Evolutionary conservation across 1,139 yeast species (phyloP).

Genomic region (Taphrina deformans): DNA sequence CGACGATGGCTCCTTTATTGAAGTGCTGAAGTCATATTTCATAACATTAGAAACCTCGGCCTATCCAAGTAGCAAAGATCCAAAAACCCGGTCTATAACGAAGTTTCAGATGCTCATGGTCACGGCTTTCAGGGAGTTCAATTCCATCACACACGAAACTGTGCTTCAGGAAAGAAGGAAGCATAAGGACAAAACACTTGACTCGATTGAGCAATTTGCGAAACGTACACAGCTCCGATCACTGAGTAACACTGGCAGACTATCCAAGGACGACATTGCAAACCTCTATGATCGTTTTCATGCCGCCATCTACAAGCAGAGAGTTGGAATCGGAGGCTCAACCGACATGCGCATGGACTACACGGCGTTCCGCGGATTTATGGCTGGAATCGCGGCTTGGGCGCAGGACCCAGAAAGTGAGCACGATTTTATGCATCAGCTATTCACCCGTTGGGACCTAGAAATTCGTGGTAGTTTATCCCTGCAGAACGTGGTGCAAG

Average conservation of each 20-base stretch:
- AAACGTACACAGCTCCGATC: conserved; percentile 88
- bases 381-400: conserved; percentile 85
- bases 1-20: conserved; percentile 91
- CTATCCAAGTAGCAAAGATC: conserved; percentile 69
- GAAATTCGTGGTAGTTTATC: conserved; percentile 58
- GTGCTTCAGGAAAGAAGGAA: conserved; percentile 68
- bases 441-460: conserved; percentile 72
- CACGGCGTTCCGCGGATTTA: conserved; percentile 66
- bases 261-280: conserved; percentile 60
- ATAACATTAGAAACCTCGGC: conserved; percentile 75
- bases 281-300: conserved; percentile 83
- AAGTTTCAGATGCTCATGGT: conserved; percentile 88
- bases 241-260: conserved; percentile 67
- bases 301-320: conserved; percentile 68
- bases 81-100: conserved; percentile 65
- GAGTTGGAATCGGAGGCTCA: conserved; percentile 70
- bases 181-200: conserved; percentile 74
- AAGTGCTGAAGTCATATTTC: conserved; percentile 79
- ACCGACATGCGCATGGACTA: conserved; percentile 63
- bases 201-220: conserved; percentile 83
- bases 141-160: conserved; percentile 71
- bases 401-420: conserved; percentile 25
- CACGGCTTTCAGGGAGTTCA: conserved; percentile 88
- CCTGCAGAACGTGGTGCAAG: conserved; percentile 67
- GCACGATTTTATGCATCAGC: conserved; percentile 58